phyloP scores from a whole-genome alignment of 495 filamentous ascomycete species.

The Lophiotrema nucula region DNA sequence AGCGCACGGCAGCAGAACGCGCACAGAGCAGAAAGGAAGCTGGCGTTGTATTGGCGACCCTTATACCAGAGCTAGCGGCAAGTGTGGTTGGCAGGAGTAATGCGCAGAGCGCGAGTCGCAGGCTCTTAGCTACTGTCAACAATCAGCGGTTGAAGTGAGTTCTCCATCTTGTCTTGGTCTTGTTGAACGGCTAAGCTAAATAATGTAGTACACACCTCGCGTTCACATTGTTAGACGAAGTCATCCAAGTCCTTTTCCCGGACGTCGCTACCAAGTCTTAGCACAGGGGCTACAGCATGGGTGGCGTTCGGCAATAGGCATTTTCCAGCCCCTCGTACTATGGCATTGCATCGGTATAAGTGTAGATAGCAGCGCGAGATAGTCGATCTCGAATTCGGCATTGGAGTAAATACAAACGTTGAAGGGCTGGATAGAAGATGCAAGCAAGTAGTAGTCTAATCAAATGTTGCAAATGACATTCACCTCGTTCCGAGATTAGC shows the following conservation, averaged over 20 bases:
- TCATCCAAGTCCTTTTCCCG: constrained; percentile 41
- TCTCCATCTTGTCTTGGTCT: neutral
- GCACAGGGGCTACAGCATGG: neutral
- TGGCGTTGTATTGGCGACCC: constrained; percentile 42
- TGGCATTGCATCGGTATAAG: too few relatives aligned
- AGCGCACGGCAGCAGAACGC: constrained; percentile 48
- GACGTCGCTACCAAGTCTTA: constrained; percentile 11
- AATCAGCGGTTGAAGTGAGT: constrained; percentile 46
- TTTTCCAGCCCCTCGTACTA: too few relatives aligned
- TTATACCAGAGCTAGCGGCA: constrained; percentile 51
- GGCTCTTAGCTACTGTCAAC: constrained; percentile 42
- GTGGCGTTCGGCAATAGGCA: neutral
- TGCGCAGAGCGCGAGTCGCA: constrained; percentile 40
- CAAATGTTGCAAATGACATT: too few relatives aligned
- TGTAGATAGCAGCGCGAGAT: too few relatives aligned
- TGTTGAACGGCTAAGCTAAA: constrained; percentile 1
- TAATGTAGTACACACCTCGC: constrained; percentile 39
- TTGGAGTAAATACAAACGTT: too few relatives aligned
- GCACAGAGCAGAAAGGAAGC: constrained; percentile 52
- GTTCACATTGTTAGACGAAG: constrained; percentile 43
- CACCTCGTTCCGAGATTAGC: too few relatives aligned
- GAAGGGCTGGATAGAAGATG: too few relatives aligned
- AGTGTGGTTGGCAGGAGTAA: constrained; percentile 46
- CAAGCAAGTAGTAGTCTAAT: too few relatives aligned
- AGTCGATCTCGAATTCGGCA: too few relatives aligned